Evolutionary conservation across 2,329 filamentous ascomycete genomes (phyloP).

Genomic region (Sporothrix variecibatus): DNA sequence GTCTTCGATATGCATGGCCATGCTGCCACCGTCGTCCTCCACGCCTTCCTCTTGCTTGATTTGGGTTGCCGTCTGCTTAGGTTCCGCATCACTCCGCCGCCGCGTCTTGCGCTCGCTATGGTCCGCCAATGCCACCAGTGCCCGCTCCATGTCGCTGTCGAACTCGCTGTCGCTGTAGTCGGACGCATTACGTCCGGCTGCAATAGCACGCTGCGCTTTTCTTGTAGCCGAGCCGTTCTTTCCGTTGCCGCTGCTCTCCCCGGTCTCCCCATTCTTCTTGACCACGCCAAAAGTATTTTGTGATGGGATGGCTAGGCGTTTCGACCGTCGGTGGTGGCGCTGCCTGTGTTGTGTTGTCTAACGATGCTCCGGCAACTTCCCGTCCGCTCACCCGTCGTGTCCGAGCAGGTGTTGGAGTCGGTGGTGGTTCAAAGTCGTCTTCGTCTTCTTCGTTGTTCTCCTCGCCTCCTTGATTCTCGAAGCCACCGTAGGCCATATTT

Average conservation of each 20-base stretch:
- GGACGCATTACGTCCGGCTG: background rate
- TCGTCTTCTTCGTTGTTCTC: conserved; percentile 1
- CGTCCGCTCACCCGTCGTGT: background rate
- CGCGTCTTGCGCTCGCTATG: conserved; percentile 21
- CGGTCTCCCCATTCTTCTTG: background rate
- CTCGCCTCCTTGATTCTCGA: background rate
- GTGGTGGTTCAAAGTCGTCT: conserved; percentile 13
- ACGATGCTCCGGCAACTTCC: background rate
- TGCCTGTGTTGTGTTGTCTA: background rate
- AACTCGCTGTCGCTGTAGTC: conserved; percentile 26
- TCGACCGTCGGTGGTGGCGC: background rate
- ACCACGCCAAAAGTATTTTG: conserved; percentile 28
- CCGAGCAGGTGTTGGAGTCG: conserved; percentile 21
- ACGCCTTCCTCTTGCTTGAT: background rate
- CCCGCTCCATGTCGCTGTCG: conserved; percentile 32
- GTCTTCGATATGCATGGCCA: background rate
- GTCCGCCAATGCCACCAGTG: conserved; percentile 28
- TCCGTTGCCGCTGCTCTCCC: background rate
- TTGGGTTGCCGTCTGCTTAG: background rate
- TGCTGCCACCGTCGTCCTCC: background rate
- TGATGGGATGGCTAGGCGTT: conserved; percentile 23
- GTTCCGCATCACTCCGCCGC: background rate
- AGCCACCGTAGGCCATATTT: background rate
- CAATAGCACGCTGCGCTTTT: background rate
- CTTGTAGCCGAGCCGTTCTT: background rate